These are phyloP conservation scores for Euphrasia confusa DNA, from an alignment of 257 asterid species.

Conservation along the genomic window DNA sequence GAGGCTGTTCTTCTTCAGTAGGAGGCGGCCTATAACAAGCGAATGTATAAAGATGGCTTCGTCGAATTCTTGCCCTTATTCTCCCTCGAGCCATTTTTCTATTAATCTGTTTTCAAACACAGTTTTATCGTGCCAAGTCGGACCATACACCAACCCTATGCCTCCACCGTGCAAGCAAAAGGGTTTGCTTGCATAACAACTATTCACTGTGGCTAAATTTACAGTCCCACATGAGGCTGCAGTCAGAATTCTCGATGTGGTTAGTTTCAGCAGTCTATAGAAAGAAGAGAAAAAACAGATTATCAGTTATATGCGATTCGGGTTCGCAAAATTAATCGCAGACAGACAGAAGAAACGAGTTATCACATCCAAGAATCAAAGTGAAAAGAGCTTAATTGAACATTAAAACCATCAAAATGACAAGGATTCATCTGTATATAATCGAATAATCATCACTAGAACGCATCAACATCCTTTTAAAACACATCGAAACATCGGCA, in stretches of 20 bases:
- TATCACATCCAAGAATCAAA: conserved; percentile 7
- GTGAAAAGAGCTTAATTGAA: neutral
- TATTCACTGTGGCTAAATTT: conserved; percentile 19
- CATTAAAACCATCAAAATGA: conserved; percentile 2
- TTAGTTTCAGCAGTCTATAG: conserved; percentile 19
- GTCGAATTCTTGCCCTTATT: conserved; percentile 57
- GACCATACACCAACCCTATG: conserved; percentile 28
- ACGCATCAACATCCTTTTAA: neutral
- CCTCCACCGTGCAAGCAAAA: conserved; percentile 34
- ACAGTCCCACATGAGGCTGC: conserved; percentile 21
- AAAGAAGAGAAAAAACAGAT: neutral
- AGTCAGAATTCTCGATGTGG: neutral
- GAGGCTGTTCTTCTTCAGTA: conserved; percentile 49
- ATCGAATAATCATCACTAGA: neutral
- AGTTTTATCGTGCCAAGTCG: conserved; percentile 1
- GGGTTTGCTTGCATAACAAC: conserved; percentile 22
- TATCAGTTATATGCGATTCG: conserved; percentile 6
- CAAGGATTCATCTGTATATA: conserved; percentile 8
- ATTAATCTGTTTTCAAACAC: conserved; percentile 19
- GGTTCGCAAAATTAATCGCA: conserved; percentile 12
- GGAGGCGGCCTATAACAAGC: conserved; percentile 49
- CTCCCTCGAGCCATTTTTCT: conserved; percentile 60
- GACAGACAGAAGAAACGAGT: conserved; percentile 3
- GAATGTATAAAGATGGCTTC: conserved; percentile 82
- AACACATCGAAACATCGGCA: conserved; percentile 21